Evolutionary conservation across 2,329 filamentous ascomycete species (phyloP).

Genomic region (Apiospora rasikravindrae): DNA sequence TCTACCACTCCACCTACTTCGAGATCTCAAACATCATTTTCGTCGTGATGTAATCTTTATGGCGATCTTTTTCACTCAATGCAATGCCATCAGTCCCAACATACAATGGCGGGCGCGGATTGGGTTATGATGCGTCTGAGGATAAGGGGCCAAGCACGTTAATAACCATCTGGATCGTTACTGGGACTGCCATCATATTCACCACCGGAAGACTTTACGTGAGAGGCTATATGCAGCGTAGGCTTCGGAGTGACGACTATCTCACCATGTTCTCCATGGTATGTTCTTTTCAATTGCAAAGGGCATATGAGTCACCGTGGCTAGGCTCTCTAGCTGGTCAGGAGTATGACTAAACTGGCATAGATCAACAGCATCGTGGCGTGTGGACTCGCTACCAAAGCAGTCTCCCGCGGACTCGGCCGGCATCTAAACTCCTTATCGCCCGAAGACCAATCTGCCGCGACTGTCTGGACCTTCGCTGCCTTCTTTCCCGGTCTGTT

Average conservation of each 20-base stretch:
- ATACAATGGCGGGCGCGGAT: background rate
- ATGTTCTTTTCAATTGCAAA: constrained; percentile 19
- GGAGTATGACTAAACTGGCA: background rate
- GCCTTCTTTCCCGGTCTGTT: constrained; percentile 6
- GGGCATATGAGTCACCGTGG: background rate
- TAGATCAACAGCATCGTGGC: background rate
- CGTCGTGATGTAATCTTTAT: background rate
- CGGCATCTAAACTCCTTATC: background rate
- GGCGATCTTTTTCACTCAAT: background rate
- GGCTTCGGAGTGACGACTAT: constrained; percentile 44
- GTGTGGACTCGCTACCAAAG: background rate
- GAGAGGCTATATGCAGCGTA: constrained; percentile 36
- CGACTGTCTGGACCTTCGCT: background rate
- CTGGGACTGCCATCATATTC: constrained; percentile 35
- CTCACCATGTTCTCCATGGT: constrained; percentile 42
- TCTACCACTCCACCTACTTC: background rate
- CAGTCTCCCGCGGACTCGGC: background rate
- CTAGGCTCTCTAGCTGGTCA: background rate
- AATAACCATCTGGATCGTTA: constrained; percentile 37
- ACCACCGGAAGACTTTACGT: constrained; percentile 39
- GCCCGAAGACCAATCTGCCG: background rate
- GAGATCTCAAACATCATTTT: background rate
- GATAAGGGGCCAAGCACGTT: constrained; percentile 38
- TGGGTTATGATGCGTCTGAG: background rate
- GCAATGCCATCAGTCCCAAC: background rate